Percentiles rank a stretch among this genome's conserved stretches.
Evolutionary conservation across 306 rosid genomes (phyloP).

Genomic region (Purshia tridentata): DNA sequence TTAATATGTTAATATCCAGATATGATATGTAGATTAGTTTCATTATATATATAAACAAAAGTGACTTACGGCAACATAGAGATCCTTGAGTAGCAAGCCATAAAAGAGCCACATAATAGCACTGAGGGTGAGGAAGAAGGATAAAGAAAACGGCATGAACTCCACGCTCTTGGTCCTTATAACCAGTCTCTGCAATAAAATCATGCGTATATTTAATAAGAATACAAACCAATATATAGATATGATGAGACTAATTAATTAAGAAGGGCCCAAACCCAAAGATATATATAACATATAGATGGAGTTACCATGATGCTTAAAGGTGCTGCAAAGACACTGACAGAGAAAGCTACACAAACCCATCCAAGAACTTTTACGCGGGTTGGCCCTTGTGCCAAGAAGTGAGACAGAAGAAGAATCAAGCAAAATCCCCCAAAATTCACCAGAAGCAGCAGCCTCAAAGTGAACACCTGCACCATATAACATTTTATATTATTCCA

Average conservation of each 20-base stretch:
- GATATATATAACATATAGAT: background rate
- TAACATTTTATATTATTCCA: too few species aligned
- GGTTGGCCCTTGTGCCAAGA: slow-evolving; percentile 49
- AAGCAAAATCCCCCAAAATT: slow-evolving; percentile 68
- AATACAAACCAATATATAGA: too few species aligned
- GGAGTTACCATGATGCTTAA: slow-evolving; percentile 66
- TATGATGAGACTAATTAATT: background rate
- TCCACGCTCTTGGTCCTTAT: slow-evolving; percentile 94
- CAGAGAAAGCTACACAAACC: slow-evolving; percentile 76
- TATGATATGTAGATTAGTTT: background rate
- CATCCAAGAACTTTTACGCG: slow-evolving; percentile 76
- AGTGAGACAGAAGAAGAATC: slow-evolving; percentile 61
- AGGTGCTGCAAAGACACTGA: slow-evolving; percentile 87
- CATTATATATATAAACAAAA: background rate
- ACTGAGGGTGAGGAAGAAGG: slow-evolving; percentile 82
- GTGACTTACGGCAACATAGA: slow-evolving; percentile 79
- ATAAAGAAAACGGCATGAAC: slow-evolving; percentile 82
- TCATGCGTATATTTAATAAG: background rate
- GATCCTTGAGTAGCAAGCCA: slow-evolving; percentile 66
- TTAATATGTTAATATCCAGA: too few species aligned
- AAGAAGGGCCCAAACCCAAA: background rate
- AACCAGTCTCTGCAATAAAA: slow-evolving; percentile 58
- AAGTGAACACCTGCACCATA: slow-evolving; percentile 51
- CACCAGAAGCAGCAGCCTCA: slow-evolving; percentile 61
- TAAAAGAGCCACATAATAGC: slow-evolving; percentile 73